Conservation (phyloP, 2,329 filamentous ascomycete genomes). For the Paecilomyces formosus region DNA sequence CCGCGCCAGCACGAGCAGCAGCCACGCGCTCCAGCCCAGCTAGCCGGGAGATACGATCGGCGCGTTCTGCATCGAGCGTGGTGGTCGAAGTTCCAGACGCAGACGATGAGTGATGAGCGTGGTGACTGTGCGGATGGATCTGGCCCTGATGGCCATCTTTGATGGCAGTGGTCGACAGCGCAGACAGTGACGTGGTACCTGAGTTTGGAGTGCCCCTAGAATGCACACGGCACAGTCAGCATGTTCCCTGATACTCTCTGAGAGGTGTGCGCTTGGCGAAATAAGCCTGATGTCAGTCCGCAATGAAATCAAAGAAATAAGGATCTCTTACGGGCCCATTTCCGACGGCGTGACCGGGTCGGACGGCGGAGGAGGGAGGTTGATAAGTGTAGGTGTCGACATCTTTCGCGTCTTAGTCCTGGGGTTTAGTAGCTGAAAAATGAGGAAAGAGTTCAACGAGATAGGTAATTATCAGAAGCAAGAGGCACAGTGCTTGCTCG, state of each 20-base stretch:
- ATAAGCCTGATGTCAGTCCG: not conserved
- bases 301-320: slow-evolving; percentile 4
- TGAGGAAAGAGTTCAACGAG: not conserved
- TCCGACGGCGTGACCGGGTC: slow-evolving; percentile 83
- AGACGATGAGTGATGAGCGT: slow-evolving; percentile 48
- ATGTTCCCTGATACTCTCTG: slow-evolving; percentile 6
- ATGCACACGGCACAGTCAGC: slow-evolving; percentile 13
- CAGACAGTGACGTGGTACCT: slow-evolving; percentile 82
- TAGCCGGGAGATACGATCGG: slow-evolving; percentile 89
- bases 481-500: not conserved
- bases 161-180: slow-evolving; percentile 87
- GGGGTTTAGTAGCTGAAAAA: not conserved
- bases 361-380: slow-evolving; percentile 73
- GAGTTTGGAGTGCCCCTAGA: slow-evolving; percentile 84
- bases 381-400: slow-evolving; percentile 64
- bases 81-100: slow-evolving; percentile 54
- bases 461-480: not conserved
- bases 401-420: slow-evolving; percentile 10
- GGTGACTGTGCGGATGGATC: slow-evolving; percentile 52
- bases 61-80: slow-evolving; percentile 83
- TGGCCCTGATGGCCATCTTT: slow-evolving; percentile 91
- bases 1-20: slow-evolving; percentile 55
- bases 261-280: slow-evolving; percentile 5
- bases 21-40: slow-evolving; percentile 85
- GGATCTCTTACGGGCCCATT: slow-evolving; percentile 63